Base-by-base conservation (phyloP, 768 basidiomycete species). In the Tricholoma flavovirens region DNA sequence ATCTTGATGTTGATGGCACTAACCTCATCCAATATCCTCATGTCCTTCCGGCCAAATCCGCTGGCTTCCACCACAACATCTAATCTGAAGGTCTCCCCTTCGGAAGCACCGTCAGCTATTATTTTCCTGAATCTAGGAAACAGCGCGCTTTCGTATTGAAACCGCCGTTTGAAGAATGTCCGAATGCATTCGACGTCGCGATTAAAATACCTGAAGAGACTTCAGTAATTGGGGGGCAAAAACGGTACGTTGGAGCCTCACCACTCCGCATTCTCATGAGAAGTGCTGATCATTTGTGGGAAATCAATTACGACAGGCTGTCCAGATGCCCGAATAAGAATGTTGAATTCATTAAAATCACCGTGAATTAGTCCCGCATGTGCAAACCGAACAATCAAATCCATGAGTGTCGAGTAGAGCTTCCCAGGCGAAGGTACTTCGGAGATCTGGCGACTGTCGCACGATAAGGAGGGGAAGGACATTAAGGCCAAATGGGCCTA, bases 331-430 rank as follows among this genome's bases (percentile, higher is more conserved):
- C 90, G 83, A 63, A 99, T 93, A 59, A 99, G 84, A 61, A 99
- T 94, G 70, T 99, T 98, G 77, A 98, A 99, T 67, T 99, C 97
- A 73, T 99, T 99, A 74, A 90, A 99, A 63, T 99, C 97, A 40
- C 97, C 95, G 65, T 99, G 97, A 51, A 99, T 98, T n/a, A 99
- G 81, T 5, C 97, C 97, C 14, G 89, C 84, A 35, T 83, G 85
- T 5, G 96, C 95, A 65, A 98, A 88, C 53, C 93, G 90, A 56
- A 98, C 93, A 67, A 98, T 93, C 58, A 98, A 76, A 69, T 93
- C 92, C 97, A 98, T 98, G 45, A 98, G 76, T 15, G 77, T 74
- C 1, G 94, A 94, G 71, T 98, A 98, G 19, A 98, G 80, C 60
- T 86, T 88, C 38, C 93, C 93, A 0, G 96, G 94, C 2, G 88